phyloP scores from a whole-genome alignment of 192 early-diverging fungal species.

The Powellomyces hirtus region DNA sequence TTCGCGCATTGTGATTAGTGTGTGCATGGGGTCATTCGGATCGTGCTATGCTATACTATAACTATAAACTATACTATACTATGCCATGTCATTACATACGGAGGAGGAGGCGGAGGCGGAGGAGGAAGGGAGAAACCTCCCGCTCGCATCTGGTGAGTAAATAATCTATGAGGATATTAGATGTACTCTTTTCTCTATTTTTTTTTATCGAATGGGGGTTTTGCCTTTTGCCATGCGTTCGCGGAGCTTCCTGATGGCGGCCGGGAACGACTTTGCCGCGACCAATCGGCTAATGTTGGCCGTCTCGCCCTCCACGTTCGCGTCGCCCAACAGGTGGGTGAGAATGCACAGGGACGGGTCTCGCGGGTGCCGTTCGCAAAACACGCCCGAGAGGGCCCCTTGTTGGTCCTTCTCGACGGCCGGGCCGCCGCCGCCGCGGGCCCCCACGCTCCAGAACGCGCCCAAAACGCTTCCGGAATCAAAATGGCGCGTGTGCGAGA shows the following conservation, averaged over 20 bases:
- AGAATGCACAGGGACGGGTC: slow-evolving; percentile 2
- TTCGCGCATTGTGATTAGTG: too few relatives aligned
- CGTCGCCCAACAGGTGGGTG: neutral
- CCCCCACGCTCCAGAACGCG: neutral
- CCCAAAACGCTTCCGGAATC: neutral
- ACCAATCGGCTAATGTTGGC: neutral
- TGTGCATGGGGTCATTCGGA: too few relatives aligned
- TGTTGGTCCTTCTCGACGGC: neutral
- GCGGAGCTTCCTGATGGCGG: neutral
- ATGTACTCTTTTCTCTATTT: too few relatives aligned
- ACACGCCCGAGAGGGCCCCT: neutral
- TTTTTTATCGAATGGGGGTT: too few relatives aligned
- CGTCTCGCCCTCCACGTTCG: neutral
- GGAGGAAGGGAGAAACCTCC: too few relatives aligned
- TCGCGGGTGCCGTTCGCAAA: neutral
- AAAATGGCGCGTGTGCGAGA: neutral
- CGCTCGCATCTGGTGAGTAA: too few relatives aligned
- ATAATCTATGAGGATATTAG: too few relatives aligned
- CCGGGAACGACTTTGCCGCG: neutral
- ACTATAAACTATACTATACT: too few relatives aligned
- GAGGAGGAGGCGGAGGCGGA: too few relatives aligned
- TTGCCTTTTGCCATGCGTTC: too few relatives aligned
- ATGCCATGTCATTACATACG: too few relatives aligned
- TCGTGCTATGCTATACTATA: too few relatives aligned
- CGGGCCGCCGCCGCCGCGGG: neutral